A percentile compares a stretch with the other conserved stretches of the same genome.
phyloP scores from a whole-genome alignment of 2,329 filamentous ascomycete genomes.

The Aphanocladium album region DNA sequence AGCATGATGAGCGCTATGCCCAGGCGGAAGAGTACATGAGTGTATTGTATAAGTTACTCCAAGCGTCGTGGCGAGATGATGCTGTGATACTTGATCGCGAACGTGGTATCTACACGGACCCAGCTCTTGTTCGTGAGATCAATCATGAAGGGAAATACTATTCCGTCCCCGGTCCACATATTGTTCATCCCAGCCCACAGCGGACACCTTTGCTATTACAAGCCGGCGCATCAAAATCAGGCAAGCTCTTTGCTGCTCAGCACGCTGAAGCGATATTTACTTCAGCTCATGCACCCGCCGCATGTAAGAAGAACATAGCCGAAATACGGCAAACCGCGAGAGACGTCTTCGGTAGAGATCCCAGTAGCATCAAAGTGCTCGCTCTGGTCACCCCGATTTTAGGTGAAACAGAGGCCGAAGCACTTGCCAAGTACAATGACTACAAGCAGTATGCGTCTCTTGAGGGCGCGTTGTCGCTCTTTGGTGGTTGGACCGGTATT shows the following conservation, averaged over 20 bases:
- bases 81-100: conserved; percentile 52
- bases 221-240: conserved; percentile 56
- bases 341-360: conserved; percentile 46
- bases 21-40: conserved; percentile 55
- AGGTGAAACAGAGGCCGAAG: conserved; percentile 55
- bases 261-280: conserved; percentile 63
- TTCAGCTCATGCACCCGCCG: conserved; percentile 49
- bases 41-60: conserved; percentile 57
- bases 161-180: conserved; percentile 53
- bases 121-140: conserved; percentile 52
- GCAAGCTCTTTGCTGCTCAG: conserved; percentile 55
- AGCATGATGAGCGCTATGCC: conserved; percentile 47
- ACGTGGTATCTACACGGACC: conserved; percentile 41
- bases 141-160: conserved; percentile 58
- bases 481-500: conserved; percentile 64
- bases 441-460: conserved; percentile 51
- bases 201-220: conserved; percentile 61
- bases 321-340: conserved; percentile 50
- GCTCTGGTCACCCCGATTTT: conserved; percentile 55
- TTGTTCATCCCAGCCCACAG: conserved; percentile 57
- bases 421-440: conserved; percentile 44
- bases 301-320: conserved; percentile 50
- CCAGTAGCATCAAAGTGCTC: conserved; percentile 53
- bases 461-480: conserved; percentile 59
- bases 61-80: conserved; percentile 54